Evolutionary conservation across 1,284 basidiomycete genomes (phyloP).

Genomic region (Rhodotorula sp.): DNA sequence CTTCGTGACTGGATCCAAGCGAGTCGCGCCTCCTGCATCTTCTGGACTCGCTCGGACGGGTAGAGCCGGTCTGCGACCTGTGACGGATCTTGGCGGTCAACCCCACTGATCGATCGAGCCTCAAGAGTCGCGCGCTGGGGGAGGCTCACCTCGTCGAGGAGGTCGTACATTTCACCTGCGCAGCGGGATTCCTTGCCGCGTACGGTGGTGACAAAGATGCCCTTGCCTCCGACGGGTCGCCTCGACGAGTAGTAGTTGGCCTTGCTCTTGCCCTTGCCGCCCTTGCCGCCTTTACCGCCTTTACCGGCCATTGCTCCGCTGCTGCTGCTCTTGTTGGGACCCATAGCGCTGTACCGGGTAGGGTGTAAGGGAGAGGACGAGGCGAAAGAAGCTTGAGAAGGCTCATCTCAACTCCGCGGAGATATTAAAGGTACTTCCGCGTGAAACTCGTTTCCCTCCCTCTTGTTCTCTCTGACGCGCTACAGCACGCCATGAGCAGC

Average conservation of each 20-base stretch:
- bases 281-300: not conserved
- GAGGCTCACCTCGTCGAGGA: conserved; percentile 31
- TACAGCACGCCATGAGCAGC: not conserved
- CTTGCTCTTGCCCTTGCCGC: conserved; percentile 4
- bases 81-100: too few relatives aligned
- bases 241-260: conserved; percentile 16
- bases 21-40: conserved; percentile 3
- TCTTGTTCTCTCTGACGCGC: too few relatives aligned
- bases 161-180: conserved; percentile 29
- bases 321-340: not conserved
- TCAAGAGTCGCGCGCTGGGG: not conserved
- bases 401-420: too few relatives aligned
- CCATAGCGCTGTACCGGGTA: not conserved
- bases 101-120: too few relatives aligned
- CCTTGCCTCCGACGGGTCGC: conserved; percentile 36
- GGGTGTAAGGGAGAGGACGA: too few relatives aligned
- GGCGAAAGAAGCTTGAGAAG: too few relatives aligned
- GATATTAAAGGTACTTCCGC: too few relatives aligned
- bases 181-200: conserved; percentile 33
- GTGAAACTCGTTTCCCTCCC: not conserved
- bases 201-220: conserved; percentile 36
- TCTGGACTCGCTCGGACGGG: conserved; percentile 26
- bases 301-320: not conserved
- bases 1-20: not conserved
- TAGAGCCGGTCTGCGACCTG: conserved; percentile 37